Conservation (phyloP, 352 stramenopile species). For the Phytophthora chlamydospora region DNA sequence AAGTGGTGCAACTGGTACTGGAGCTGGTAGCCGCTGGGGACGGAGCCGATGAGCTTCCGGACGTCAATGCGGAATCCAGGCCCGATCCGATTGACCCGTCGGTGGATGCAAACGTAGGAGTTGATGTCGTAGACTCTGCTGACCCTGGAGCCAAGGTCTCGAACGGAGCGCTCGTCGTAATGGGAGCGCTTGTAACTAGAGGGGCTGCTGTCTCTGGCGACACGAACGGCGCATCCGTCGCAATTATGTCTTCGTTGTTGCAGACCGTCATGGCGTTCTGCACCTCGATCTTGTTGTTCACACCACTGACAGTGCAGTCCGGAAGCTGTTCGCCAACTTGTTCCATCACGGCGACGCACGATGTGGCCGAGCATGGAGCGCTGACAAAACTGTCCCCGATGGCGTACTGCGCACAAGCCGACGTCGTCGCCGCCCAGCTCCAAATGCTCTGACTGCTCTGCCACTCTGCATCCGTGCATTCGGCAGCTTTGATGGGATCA, state of each 20-base stretch:
- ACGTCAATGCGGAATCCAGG: not conserved
- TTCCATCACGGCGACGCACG: conserved; percentile 24
- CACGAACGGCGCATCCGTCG: conserved; percentile 13
- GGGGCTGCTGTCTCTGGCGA: not conserved
- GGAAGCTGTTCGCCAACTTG: conserved; percentile 25
- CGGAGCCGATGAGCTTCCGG: conserved; percentile 4
- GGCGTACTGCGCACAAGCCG: conserved; percentile 18
- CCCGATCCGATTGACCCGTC: conserved; percentile 1
- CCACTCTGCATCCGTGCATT: conserved; percentile 23
- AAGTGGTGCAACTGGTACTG: conserved; percentile 19
- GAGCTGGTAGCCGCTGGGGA: conserved; percentile 10
- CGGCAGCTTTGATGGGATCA: conserved; percentile 1
- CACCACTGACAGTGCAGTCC: conserved; percentile 19
- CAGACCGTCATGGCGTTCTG: conserved; percentile 25
- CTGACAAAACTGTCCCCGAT: conserved; percentile 19
- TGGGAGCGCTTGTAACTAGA: conserved; percentile 14
- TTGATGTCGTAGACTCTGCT: not conserved
- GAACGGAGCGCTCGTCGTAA: conserved; percentile 16
- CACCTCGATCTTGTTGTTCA: conserved; percentile 33
- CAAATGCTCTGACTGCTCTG: conserved; percentile 20
- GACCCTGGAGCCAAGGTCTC: not conserved
- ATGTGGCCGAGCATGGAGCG: conserved; percentile 15
- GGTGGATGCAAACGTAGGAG: conserved; percentile 8
- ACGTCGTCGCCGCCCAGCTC: conserved; percentile 21
- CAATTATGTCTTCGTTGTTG: conserved; percentile 10